Evolutionary conservation across 495 filamentous ascomycete genomes (phyloP).

Genomic region (Xylaria intraflava): DNA sequence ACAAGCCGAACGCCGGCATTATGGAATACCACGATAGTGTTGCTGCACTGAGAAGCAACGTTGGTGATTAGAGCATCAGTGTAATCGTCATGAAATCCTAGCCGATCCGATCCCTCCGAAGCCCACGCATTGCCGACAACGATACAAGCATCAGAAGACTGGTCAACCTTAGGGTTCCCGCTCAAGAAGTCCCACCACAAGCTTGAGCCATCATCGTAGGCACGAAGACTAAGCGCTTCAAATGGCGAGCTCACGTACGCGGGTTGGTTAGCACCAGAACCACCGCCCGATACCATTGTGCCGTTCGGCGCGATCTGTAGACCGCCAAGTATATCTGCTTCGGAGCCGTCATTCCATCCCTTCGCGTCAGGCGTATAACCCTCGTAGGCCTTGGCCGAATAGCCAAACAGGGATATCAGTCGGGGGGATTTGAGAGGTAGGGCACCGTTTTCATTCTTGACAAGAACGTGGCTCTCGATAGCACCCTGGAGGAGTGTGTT

Average conservation of each 20-base stretch:
- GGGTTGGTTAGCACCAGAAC: constrained; percentile 53
- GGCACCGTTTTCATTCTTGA: constrained; percentile 53
- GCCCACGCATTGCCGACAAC: constrained; percentile 59
- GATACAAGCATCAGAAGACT: constrained; percentile 57
- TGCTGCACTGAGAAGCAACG: constrained; percentile 50
- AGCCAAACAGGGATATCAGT: constrained; percentile 46
- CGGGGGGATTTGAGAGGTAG: constrained; percentile 49
- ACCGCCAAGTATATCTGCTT: constrained; percentile 34
- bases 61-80: constrained; percentile 51
- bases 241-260: constrained; percentile 50
- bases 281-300: constrained; percentile 52
- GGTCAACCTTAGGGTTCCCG: constrained; percentile 33
- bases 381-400: constrained; percentile 41
- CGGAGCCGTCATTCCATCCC: constrained; percentile 22
- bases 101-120: constrained; percentile 47
- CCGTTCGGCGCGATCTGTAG: constrained; percentile 38
- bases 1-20: constrained; percentile 43
- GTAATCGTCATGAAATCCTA: constrained; percentile 39
- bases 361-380: constrained; percentile 24
- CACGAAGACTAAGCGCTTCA: constrained; percentile 49
- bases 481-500: constrained; percentile 40
- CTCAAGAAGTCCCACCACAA: constrained; percentile 44
- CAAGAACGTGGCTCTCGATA: constrained; percentile 52
- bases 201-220: constrained; percentile 50
- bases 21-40: constrained; percentile 51